Base-by-base conservation (phyloP, 192 early-diverging fungal species). In the Mortierella claussenii region DNA sequence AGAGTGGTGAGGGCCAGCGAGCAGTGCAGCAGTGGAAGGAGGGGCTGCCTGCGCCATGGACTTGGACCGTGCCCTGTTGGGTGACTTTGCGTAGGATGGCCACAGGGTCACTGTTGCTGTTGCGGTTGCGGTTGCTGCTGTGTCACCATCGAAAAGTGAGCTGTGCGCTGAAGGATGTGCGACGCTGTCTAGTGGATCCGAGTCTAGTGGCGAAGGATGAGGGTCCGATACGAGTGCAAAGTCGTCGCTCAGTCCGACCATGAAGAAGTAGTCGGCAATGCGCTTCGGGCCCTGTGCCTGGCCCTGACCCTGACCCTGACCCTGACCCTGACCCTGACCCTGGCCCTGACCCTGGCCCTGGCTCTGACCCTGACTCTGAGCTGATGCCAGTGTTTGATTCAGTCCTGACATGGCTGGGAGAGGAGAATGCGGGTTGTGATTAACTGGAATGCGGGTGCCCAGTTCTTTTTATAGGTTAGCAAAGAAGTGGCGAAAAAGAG, bases 201-300 rank as follows among this genome's bases (percentile, higher is more conserved):
- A 40, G 8, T 40, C 37, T 40, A n/a, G 37, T 40, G 37, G 37
- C 37, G 37, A 13, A 40, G 46, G 21, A 48, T 6, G 13, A 20
- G n/a, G 6, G 13, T 48, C 46, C 7, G 46, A 21, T 48, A 20
- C 4, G 18, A 30, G 7, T 59, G 44, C 1, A 27, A 44, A 51
- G 46, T 76, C 64, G 32, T 76, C 65, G 13, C 32, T 31, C 31
- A 76, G 47, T 10, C 73, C 73, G 20, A 76, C 73, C 73, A 76
- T 76, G 53, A 76, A 76, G 27, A 76, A 76, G 40, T 76, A 76
- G 64, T 76, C 73, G 17, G 73, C 73, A 20, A 76, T 76, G 52
- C 73, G 73, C 31, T 56, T 66, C 31, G 73, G 73, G 10, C 64
- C 7, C 20, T 24, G 32, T 54, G 62, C 50, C 43, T 46, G 62